Conservation (phyloP, 2,329 filamentous ascomycete genomes). For the Fusarium chlamydosporum region DNA sequence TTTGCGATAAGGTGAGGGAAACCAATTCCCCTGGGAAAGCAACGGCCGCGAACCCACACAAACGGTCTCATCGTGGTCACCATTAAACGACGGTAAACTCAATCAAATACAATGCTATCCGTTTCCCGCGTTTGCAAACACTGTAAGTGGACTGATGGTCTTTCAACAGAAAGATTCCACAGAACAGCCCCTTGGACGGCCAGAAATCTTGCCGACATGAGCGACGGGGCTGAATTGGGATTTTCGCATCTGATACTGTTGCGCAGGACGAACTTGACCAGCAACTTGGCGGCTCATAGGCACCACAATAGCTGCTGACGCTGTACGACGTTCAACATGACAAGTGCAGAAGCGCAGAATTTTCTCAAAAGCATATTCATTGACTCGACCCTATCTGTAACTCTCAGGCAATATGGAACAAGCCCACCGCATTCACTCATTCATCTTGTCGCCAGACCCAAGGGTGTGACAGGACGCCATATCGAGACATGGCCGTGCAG, state of each 20-base stretch:
- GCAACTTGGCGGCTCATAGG: neutral
- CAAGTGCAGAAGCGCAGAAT: slow-evolving; percentile 6
- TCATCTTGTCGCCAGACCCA: slow-evolving; percentile 29
- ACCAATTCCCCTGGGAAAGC: no score
- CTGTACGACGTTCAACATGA: slow-evolving; percentile 25
- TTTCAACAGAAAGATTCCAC: neutral
- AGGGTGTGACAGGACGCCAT: slow-evolving; percentile 30
- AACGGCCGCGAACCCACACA: neutral
- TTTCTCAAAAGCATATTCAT: slow-evolving; percentile 1
- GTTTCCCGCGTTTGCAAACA: neutral
- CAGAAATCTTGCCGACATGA: slow-evolving; percentile 2
- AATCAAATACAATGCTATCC: neutral
- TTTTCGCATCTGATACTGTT: slow-evolving; percentile 33
- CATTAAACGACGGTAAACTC: neutral
- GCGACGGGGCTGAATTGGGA: slow-evolving; percentile 27
- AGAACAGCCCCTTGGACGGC: neutral
- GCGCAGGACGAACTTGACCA: slow-evolving; percentile 33
- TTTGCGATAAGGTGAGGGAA: neutral
- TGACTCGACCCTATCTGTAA: slow-evolving; percentile 21
- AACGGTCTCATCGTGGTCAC: neutral
- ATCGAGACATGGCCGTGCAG: slow-evolving; percentile 32
- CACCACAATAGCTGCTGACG: slow-evolving; percentile 23
- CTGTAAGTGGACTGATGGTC: neutral
- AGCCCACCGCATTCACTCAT: slow-evolving; percentile 27
- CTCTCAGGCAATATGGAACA: slow-evolving; percentile 5